Base-by-base conservation (phyloP, 208 protist genomes). In the Trypanosomatidae sp. region DNA sequence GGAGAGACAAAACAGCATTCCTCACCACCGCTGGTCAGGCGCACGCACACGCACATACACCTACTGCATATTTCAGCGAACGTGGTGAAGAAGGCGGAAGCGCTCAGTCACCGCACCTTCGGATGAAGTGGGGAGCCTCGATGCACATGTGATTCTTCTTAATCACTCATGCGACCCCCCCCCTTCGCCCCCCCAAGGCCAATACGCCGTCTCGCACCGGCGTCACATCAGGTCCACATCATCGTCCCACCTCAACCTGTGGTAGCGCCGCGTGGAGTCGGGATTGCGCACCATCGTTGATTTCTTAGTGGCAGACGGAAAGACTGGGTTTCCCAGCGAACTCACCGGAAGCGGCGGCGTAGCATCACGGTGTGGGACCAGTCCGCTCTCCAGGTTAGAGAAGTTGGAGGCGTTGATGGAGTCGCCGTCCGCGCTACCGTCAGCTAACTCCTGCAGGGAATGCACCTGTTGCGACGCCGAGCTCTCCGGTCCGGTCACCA, bases 211-310 rank as follows among this genome's bases (percentile, higher is more conserved):
- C 62, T 28, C 25, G n/a, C 43, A 67, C 43, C 43, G 44, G 43
- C n/a, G 39, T 67, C 33, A 69, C 28, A 13, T n/a, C 25, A 44
- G 22, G 66, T 55, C 47, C 13, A 58, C 47, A 59, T 75, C 75
- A 56, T 80, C 76, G 22, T 76, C 53, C 76, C 76, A 80, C 25
- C 62, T 70, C 44, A 80, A 49, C 41, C 68, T 74, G 41, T 80
- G 76, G 66, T 64, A 80, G 53, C 76, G 76, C 1, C 76, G 76
- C 4, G 70, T 80, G 46, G 58, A 44, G 53, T 80, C 76, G 0
- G 76, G 71, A 59, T 80, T 49, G 66, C 76, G 76, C 65, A 80
- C 25, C 76, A 80, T 80, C 44, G 69, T 76, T 0, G 70, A 30
- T 58, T 62, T 71, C 58, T 80, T 71, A 19, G 62, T 44, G 19